Evolutionary conservation across 352 stramenopile genomes (phyloP).

Genomic region (Phytophthora podocarpi): DNA sequence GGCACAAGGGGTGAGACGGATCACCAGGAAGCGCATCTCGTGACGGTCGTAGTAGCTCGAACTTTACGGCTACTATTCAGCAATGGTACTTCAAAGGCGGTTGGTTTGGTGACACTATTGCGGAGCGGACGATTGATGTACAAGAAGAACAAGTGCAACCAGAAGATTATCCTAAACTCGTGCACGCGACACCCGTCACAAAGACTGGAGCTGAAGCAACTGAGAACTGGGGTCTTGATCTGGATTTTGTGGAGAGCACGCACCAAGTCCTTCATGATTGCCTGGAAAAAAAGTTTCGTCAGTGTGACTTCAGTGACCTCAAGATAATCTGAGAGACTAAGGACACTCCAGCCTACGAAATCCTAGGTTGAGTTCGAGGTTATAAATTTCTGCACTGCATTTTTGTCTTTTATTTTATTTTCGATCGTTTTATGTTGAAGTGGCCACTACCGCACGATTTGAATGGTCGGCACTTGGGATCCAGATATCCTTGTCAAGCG

Average conservation of each 20-base stretch:
- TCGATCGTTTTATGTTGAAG: constrained; percentile 11
- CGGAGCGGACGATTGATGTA: not conserved
- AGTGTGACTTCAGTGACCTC: constrained; percentile 21
- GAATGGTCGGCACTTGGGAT: too few species aligned
- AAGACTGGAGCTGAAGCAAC: not conserved
- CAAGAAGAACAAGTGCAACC: not conserved
- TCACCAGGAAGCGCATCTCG: not conserved
- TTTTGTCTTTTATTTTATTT: too few species aligned
- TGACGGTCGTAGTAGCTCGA: constrained; percentile 11
- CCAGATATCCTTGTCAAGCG: constrained; percentile 22
- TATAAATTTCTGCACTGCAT: too few species aligned
- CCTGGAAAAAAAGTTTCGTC: constrained; percentile 5
- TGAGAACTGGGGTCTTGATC: not conserved
- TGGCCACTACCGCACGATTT: constrained; percentile 9
- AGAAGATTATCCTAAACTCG: not conserved
- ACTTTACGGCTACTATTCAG: constrained; percentile 1
- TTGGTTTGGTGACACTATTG: not conserved
- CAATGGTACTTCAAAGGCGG: constrained; percentile 25
- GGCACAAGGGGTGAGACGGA: not conserved
- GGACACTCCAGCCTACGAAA: too few species aligned
- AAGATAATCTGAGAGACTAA: not conserved
- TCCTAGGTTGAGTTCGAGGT: too few species aligned
- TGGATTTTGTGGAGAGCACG: not conserved
- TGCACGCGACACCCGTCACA: not conserved
- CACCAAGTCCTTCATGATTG: not conserved